Evolutionary conservation across 1,284 basidiomycete genomes (phyloP).

Genomic region (Ustilago shanxiensis): DNA sequence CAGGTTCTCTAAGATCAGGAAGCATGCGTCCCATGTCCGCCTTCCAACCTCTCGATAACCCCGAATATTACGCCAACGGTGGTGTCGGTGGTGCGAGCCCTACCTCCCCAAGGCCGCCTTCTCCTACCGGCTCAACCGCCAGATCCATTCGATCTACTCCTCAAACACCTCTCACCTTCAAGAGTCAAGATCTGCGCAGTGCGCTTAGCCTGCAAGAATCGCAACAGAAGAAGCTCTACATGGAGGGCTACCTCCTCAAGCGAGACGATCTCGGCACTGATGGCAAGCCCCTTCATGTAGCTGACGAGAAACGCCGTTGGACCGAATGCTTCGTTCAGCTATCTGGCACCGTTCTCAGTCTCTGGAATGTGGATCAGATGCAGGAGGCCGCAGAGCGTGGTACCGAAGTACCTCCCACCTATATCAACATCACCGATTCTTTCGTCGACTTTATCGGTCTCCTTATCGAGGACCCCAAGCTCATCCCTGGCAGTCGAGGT

Average conservation of each 20-base stretch:
- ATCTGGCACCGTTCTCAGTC: constrained; percentile 88
- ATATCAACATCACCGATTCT: constrained; percentile 87
- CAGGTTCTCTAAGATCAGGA: constrained; percentile 22
- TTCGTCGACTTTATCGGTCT: constrained; percentile 74
- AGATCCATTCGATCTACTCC: constrained; percentile 54
- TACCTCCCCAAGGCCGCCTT: constrained; percentile 35
- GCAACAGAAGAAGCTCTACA: constrained; percentile 66
- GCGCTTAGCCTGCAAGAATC: constrained; percentile 67
- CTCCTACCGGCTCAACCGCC: constrained; percentile 54
- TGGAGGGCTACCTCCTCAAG: constrained; percentile 68
- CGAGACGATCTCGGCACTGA: constrained; percentile 65
- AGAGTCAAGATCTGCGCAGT: constrained; percentile 64
- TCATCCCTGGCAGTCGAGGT: constrained; percentile 72
- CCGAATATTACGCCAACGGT: constrained; percentile 28
- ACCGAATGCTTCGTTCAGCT: constrained; percentile 79
- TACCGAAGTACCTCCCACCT: constrained; percentile 84
- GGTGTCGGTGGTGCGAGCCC: constrained; percentile 23
- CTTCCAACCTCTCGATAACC: constrained; percentile 64
- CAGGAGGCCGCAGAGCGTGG: constrained; percentile 83
- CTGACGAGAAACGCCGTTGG: constrained; percentile 62
- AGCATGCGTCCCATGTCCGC: constrained; percentile 64
- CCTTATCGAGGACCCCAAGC: constrained; percentile 73
- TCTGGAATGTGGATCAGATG: constrained; percentile 88
- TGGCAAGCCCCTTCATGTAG: constrained; percentile 61
- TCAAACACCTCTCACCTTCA: constrained; percentile 64